phyloP scores from a whole-genome alignment of 2,329 filamentous ascomycete species.

The Neonectria hederae region DNA sequence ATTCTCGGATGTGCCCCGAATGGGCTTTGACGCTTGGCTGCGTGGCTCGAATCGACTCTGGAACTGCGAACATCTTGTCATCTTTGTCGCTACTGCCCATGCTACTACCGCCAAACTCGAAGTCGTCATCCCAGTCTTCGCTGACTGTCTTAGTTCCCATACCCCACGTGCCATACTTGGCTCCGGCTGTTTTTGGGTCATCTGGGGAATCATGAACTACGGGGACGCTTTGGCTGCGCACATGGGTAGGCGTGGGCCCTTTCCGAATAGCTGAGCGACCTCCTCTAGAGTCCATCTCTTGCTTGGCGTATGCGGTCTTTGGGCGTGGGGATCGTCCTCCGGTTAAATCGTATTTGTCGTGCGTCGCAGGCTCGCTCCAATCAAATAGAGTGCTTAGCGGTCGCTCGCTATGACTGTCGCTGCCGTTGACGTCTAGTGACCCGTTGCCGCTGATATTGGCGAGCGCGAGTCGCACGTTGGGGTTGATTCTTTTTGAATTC shows the following conservation, averaged over 20 bases:
- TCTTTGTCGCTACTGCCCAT: conserved; percentile 49
- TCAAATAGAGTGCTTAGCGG: conserved; percentile 78
- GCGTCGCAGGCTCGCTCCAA: conserved; percentile 74
- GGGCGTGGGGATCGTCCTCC: conserved; percentile 71
- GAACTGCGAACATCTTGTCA: conserved; percentile 58
- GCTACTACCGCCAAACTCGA: conserved; percentile 72
- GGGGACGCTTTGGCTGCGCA: conserved; percentile 84
- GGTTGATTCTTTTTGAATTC: conserved; percentile 63
- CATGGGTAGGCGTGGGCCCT: conserved; percentile 73
- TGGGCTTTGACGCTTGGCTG: conserved; percentile 85
- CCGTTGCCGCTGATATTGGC: conserved; percentile 61
- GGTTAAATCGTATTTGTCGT: conserved; percentile 69
- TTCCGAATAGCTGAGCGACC: conserved; percentile 74
- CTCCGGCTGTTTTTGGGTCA: conserved; percentile 61
- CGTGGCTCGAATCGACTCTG: conserved; percentile 80
- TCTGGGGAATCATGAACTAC: conserved; percentile 71
- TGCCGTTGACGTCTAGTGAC: conserved; percentile 45
- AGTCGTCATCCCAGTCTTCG: conserved; percentile 92
- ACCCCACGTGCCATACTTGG: conserved; percentile 85
- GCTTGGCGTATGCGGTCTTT: conserved; percentile 80
- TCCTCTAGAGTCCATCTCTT: conserved; percentile 74
- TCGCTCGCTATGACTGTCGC: conserved; percentile 49
- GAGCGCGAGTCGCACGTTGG: conserved; percentile 64
- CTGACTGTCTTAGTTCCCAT: conserved; percentile 80
- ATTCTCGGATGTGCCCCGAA: conserved; percentile 83